Evolutionary conservation across 345 rosid genomes (phyloP).

Genomic region (Excoecaria agallocha): DNA sequence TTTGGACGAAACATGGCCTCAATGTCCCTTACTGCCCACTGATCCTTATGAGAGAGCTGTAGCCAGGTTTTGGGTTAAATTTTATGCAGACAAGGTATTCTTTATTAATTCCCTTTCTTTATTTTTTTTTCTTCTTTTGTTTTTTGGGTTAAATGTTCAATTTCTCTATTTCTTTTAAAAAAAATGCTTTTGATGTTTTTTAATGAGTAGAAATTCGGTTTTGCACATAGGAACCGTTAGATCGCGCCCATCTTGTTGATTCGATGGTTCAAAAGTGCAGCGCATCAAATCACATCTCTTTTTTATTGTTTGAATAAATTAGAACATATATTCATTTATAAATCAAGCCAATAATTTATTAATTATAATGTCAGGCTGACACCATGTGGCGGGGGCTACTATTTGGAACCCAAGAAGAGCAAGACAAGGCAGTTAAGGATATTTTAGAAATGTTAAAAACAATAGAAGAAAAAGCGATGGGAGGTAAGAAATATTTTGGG

Average conservation of each 20-base stretch:
- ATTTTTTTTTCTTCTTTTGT: neutral
- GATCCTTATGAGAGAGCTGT: constrained; percentile 5
- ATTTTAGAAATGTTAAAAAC: constrained; percentile 3
- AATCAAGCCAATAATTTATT: no score
- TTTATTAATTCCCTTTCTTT: no score
- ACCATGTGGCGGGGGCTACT: neutral
- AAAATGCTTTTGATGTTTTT: no score
- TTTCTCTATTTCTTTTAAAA: no score
- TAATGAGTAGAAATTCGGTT: no score
- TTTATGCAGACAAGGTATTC: constrained; percentile 17
- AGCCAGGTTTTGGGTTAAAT: constrained; percentile 5
- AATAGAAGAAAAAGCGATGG: constrained; percentile 11
- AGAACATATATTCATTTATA: neutral
- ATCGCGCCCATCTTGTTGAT: no score
- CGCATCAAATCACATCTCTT: no score
- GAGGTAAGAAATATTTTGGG: constrained; percentile 12
- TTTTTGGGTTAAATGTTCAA: neutral
- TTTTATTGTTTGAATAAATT: no score
- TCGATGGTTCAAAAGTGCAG: no score
- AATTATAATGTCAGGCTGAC: neutral
- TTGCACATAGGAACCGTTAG: no score
- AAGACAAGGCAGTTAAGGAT: constrained; percentile 16
- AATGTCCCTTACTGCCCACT: constrained; percentile 2
- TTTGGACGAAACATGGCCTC: constrained; percentile 7
- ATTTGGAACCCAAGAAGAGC: neutral